Evolutionary conservation across 768 basidiomycete species (phyloP), one percentile per base, ranked within the genome.

Genomic region (Holtermannia corniformis): DNA sequence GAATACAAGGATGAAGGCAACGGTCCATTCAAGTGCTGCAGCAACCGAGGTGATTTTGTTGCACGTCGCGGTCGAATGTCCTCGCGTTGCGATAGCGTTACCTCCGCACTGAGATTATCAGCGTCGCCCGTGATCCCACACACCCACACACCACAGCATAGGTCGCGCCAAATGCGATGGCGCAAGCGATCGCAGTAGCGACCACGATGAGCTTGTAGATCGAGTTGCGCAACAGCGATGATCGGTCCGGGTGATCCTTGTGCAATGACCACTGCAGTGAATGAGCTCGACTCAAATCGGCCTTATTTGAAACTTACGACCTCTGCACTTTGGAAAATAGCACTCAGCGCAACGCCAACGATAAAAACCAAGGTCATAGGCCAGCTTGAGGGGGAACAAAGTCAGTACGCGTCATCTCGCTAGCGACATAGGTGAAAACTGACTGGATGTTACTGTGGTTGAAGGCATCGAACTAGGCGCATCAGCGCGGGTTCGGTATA

Each of bases 191-290:
- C 14, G 75, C 74, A 4, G 65, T 13, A 13, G 28, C 45, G 19
- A 75, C 72, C 41, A 76, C 60, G 32, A 65, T 21, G 21, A 74
- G 60, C 61, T 76, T 76, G 51, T 66, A 49, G 52, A 73, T 61
- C 3, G 72, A 64, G 57, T 73, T 75, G n/a, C 73, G 59, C 11
- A 53, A 47, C 3, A 75, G 58, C 41, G 67, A 65, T 11, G 54
- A 42, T 26, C 71, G 56, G 42, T 75, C 74, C 3, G 73, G 71
- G 59, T 74, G 73, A 52, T 69, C 71, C 49, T 71, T 68, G 57
- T 71, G 66, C 14, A 72, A 51, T 11, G 65, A 65, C 62, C 66
- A 66, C 66, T 69, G 49, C 5, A 23, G 3, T 44, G 47, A 20
- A 12, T 41, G 37, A n/a, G n/a, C n/a, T 41, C 12, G 37, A n/a